phyloP scores from a whole-genome alignment of 306 rosid species.

The Cicer bijugum region DNA sequence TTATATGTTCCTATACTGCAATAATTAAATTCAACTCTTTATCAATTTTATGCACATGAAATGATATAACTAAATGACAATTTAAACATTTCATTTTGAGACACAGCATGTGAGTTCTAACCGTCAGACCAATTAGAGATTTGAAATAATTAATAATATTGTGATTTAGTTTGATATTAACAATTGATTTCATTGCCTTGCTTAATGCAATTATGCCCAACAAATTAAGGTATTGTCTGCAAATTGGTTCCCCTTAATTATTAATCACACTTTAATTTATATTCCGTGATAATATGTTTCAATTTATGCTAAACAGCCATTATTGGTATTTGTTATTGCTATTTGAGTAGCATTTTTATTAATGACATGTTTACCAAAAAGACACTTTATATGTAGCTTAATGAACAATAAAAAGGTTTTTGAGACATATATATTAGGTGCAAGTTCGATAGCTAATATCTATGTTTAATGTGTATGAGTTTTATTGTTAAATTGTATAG shows the following conservation, averaged over 20 bases:
- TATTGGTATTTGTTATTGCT: constrained; percentile 25
- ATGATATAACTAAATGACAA: constrained; percentile 50
- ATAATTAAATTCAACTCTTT: constrained; percentile 32
- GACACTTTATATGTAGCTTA: background rate
- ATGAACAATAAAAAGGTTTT: too few relatives aligned
- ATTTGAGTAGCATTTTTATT: background rate
- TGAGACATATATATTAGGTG: too few relatives aligned
- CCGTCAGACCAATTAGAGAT: constrained; percentile 49
- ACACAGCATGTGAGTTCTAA: constrained; percentile 64
- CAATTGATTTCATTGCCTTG: constrained; percentile 29
- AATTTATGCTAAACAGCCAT: constrained; percentile 27
- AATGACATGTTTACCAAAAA: constrained; percentile 15
- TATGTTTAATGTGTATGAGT: too few relatives aligned
- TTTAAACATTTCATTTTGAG: constrained; percentile 41
- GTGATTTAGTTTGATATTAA: constrained; percentile 40
- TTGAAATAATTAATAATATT: constrained; percentile 39
- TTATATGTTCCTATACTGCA: constrained; percentile 19
- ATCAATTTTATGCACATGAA: constrained; percentile 51
- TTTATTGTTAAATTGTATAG: too few relatives aligned
- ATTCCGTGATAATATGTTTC: background rate
- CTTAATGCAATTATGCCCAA: constrained; percentile 39
- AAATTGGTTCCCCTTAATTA: constrained; percentile 39
- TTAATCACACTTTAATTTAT: background rate
- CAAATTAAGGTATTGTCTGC: constrained; percentile 38
- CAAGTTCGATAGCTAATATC: too few relatives aligned